These are phyloP conservation scores for Mycena floridula DNA, from an alignment of 768 basidiomycete genomes.

Conservation along the genomic window DNA sequence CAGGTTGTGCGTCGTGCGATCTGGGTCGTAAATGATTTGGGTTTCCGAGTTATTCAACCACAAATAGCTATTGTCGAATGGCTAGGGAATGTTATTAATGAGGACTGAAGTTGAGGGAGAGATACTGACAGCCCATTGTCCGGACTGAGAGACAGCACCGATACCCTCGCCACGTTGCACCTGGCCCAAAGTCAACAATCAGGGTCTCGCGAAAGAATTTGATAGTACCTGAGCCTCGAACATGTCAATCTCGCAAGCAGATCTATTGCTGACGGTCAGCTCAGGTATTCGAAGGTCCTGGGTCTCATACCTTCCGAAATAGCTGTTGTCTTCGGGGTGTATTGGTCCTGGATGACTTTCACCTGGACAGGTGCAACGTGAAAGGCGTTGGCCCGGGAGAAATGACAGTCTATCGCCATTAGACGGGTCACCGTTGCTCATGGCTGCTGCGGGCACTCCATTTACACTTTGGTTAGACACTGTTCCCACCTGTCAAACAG, in stretches of 20 bases:
- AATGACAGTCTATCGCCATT: slow-evolving; percentile 31
- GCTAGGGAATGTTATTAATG: slow-evolving; percentile 27
- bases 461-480: slow-evolving; percentile 46
- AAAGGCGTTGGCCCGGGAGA: slow-evolving; percentile 51
- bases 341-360: slow-evolving; percentile 56
- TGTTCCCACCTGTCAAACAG: too few species aligned
- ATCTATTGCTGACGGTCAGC: too few species aligned
- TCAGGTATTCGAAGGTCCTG: too few species aligned
- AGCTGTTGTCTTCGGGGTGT: slow-evolving; percentile 33
- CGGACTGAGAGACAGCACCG: slow-evolving; percentile 74
- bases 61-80: slow-evolving; percentile 66
- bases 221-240: too few species aligned
- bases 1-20: slow-evolving; percentile 56
- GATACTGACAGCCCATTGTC: slow-evolving; percentile 68
- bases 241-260: too few species aligned
- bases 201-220: slow-evolving; percentile 90
- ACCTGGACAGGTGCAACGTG: slow-evolving; percentile 50
- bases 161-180: slow-evolving; percentile 25
- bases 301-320: slow-evolving; percentile 56
- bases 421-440: slow-evolving; percentile 24
- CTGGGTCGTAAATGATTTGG: slow-evolving; percentile 47
- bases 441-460: slow-evolving; percentile 33
- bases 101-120: slow-evolving; percentile 1
- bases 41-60: slow-evolving; percentile 60
- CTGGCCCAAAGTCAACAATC: slow-evolving; percentile 64